phyloP scores from a whole-genome alignment of 2,329 filamentous ascomycete species.

The Nothophoma quercina region DNA sequence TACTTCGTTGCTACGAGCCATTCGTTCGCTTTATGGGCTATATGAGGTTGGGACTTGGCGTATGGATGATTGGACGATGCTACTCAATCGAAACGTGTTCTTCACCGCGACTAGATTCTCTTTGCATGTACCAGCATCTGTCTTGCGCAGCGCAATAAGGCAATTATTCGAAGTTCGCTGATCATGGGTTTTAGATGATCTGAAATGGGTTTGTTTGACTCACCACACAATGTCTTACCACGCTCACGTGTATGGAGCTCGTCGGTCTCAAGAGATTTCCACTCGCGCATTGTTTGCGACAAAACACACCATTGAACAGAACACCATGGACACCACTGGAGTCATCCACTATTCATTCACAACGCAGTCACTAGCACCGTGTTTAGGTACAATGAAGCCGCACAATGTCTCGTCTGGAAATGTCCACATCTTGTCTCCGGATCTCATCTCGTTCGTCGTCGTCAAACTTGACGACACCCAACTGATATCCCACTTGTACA shows the following conservation, averaged over 20 bases:
- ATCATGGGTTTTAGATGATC: too few species aligned
- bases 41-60: conserved; percentile 32
- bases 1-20: conserved; percentile 9
- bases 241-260: too few species aligned
- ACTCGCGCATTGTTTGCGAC: neutral
- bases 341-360: neutral
- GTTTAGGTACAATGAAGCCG: neutral
- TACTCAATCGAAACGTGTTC: conserved; percentile 28
- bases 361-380: neutral
- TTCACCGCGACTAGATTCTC: conserved; percentile 1
- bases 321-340: neutral
- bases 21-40: conserved; percentile 34
- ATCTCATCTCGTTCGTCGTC: conserved; percentile 6
- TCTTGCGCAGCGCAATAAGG: neutral
- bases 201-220: too few species aligned
- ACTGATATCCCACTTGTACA: conserved; percentile 2
- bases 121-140: neutral
- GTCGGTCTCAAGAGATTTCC: neutral
- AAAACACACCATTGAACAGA: neutral
- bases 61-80: conserved; percentile 32
- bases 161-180: neutral
- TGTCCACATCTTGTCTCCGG: conserved; percentile 1
- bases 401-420: conserved; percentile 9
- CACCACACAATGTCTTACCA: too few species aligned
- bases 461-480: neutral